These are phyloP conservation scores for Solanum hybrid DNA, from an alignment of 305 asterid genomes.

Conservation along the genomic window DNA sequence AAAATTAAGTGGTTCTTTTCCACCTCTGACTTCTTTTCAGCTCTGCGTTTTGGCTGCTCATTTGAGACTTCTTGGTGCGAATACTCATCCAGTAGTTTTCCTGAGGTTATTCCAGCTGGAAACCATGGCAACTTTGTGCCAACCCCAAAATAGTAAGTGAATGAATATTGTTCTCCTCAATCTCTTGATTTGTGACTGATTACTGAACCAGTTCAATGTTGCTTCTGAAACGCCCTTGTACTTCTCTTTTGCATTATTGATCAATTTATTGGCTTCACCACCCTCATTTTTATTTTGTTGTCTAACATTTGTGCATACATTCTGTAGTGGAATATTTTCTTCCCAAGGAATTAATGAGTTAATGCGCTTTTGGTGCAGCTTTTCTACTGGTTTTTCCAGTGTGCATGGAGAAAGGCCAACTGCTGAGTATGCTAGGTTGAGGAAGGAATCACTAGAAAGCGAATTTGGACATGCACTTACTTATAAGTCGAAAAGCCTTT, in stretches of 20 bases:
- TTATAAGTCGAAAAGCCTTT: slow-evolving; percentile 45
- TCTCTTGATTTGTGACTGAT: not conserved
- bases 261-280: not conserved
- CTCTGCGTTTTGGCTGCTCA: slow-evolving; percentile 23
- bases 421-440: slow-evolving; percentile 85
- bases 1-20: not conserved
- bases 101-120: slow-evolving; percentile 15
- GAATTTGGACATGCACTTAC: slow-evolving; percentile 64
- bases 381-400: slow-evolving; percentile 65
- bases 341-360: slow-evolving; percentile 12
- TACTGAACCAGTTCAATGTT: not conserved
- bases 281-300: not conserved
- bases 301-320: not conserved
- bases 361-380: slow-evolving; percentile 40
- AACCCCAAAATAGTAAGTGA: slow-evolving; percentile 16
- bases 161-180: not conserved
- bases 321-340: slow-evolving; percentile 1
- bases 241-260: not conserved
- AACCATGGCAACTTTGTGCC: slow-evolving; percentile 21
- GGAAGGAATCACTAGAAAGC: slow-evolving; percentile 79
- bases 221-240: not conserved
- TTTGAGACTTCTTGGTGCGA: slow-evolving; percentile 27
- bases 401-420: slow-evolving; percentile 93
- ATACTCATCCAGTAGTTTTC: slow-evolving; percentile 24
- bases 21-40: slow-evolving; percentile 25